Percentiles rank a stretch among this genome's conserved stretches.
Conservation (phyloP, 768 basidiomycete genomes). For the Termitomyces sp. region DNA sequence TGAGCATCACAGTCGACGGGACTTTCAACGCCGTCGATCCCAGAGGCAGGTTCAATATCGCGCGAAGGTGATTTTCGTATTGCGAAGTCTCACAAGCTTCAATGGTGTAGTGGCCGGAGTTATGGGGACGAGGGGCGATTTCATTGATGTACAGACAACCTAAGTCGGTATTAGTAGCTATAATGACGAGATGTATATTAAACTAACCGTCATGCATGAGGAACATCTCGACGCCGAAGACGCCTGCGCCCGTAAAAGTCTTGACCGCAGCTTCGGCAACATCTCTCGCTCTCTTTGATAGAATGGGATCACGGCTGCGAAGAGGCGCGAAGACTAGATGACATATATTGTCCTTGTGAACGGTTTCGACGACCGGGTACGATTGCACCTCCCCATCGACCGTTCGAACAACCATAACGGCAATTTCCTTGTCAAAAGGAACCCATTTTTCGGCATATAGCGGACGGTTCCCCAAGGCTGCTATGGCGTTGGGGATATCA, state of each 20-base stretch:
- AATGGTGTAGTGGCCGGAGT: slow-evolving; percentile 98
- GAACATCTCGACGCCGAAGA: slow-evolving; percentile 99
- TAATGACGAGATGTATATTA: background rate
- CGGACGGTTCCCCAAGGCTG: slow-evolving; percentile 55
- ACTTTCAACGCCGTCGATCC: slow-evolving; percentile 87
- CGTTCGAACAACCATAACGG: slow-evolving; percentile 94
- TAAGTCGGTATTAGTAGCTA: slow-evolving; percentile 20
- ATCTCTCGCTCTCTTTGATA: slow-evolving; percentile 54
- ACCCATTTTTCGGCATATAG: slow-evolving; percentile 96
- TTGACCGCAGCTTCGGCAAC: slow-evolving; percentile 80
- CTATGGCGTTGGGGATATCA: slow-evolving; percentile 45
- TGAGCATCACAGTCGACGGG: slow-evolving; percentile 87
- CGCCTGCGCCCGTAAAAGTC: slow-evolving; percentile 80
- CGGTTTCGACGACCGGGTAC: slow-evolving; percentile 92
- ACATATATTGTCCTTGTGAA: slow-evolving; percentile 92
- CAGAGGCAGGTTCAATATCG: slow-evolving; percentile 85
- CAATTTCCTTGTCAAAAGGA: slow-evolving; percentile 82
- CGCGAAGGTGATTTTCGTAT: slow-evolving; percentile 95
- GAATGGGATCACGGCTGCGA: slow-evolving; percentile 47
- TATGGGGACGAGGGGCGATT: slow-evolving; percentile 96
- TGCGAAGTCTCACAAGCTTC: slow-evolving; percentile 97
- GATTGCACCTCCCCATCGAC: slow-evolving; percentile 65
- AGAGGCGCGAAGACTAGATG: slow-evolving; percentile 91
- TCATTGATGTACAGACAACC: slow-evolving; percentile 86
- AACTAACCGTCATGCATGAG: slow-evolving; percentile 75